Conservation (phyloP, 2,329 filamentous ascomycete species). For the Epichloe festucae region DNA sequence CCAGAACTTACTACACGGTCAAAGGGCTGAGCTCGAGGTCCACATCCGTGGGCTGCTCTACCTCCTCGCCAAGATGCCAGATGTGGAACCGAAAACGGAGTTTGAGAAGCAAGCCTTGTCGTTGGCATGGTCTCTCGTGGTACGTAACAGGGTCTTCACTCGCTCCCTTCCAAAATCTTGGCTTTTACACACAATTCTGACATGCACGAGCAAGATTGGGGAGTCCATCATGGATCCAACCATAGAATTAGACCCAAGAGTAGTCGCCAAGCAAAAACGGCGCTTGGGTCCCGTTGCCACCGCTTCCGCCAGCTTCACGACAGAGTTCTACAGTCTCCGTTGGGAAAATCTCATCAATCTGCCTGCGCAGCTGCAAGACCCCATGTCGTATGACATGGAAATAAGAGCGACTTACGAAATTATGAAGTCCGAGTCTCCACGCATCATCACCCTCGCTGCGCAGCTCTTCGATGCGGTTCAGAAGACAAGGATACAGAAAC, state of each 20-base stretch:
- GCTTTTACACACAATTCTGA: too few species aligned
- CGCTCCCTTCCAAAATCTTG: too few species aligned
- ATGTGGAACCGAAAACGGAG: background rate
- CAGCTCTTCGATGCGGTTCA: background rate
- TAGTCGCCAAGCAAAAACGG: background rate
- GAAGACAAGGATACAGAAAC: background rate
- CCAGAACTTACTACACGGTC: background rate
- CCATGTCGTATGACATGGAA: background rate
- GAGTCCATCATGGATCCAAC: constrained; percentile 2
- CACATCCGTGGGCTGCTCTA: constrained; percentile 2
- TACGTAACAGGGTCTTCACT: background rate
- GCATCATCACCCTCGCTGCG: background rate
- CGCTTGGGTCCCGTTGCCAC: background rate
- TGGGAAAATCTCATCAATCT: constrained; percentile 1
- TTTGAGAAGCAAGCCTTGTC: background rate
- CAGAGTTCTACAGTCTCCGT: background rate
- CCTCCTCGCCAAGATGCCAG: background rate
- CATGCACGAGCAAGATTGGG: background rate
- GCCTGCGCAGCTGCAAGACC: background rate
- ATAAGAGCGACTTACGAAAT: background rate
- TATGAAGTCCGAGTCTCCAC: background rate
- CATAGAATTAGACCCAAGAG: background rate
- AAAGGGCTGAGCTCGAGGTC: background rate
- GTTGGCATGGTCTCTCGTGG: background rate
- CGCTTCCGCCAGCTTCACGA: background rate